These are phyloP conservation scores for Miscanthus sacchariflorus DNA, from an alignment of 202 grass and related monocot species.

Conservation along the genomic window DNA sequence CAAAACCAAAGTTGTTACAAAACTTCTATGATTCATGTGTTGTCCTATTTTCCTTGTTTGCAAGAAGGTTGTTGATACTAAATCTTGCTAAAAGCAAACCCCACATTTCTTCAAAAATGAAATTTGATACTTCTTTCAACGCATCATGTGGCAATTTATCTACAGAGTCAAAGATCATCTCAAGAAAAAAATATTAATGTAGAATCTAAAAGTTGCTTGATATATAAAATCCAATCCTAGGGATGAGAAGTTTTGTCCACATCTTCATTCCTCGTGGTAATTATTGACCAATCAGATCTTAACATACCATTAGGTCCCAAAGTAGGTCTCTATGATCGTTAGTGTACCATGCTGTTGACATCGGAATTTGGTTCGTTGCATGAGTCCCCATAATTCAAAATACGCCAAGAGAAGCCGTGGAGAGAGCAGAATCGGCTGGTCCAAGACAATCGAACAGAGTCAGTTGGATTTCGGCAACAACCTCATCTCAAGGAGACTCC, in stretches of 20 bases:
- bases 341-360: not conserved
- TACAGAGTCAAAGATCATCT: conserved; percentile 34
- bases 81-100: conserved; percentile 54
- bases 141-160: conserved; percentile 23
- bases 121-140: conserved; percentile 37
- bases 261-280: conserved; percentile 41
- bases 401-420: too few species aligned
- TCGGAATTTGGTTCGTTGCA: too few species aligned
- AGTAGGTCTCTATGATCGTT: not conserved
- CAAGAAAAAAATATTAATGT: conserved; percentile 38
- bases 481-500: too few species aligned
- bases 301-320: not conserved
- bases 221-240: conserved; percentile 44
- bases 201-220: conserved; percentile 31
- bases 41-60: conserved; percentile 43
- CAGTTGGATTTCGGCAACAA: too few species aligned
- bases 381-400: too few species aligned
- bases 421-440: too few species aligned
- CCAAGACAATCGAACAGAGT: too few species aligned
- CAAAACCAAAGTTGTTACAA: conserved; percentile 38
- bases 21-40: conserved; percentile 47
- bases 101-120: conserved; percentile 51
- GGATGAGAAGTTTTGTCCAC: conserved; percentile 1
- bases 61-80: conserved; percentile 45
- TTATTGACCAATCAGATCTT: not conserved